These are phyloP conservation scores for Ajuga reptans DNA, from an alignment of 305 asterid species.

Conservation along the genomic window DNA sequence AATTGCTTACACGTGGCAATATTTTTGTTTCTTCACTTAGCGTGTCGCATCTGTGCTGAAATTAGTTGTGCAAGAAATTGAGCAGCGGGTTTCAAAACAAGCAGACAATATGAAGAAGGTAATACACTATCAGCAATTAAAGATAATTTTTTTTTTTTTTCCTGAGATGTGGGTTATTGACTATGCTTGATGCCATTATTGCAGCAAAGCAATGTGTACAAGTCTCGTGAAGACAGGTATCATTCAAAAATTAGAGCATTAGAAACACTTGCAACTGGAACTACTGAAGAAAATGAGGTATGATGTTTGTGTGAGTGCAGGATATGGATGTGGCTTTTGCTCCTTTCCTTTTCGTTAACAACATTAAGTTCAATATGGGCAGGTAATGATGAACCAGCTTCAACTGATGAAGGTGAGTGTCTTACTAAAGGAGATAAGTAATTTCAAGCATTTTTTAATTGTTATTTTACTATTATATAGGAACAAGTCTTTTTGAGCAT, in stretches of 20 bases:
- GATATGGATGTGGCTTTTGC: constrained; percentile 9
- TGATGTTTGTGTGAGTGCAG: constrained; percentile 8
- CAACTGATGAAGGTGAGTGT: constrained; percentile 65
- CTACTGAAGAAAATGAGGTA: constrained; percentile 78
- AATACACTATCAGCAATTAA: constrained; percentile 19
- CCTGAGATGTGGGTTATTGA: constrained; percentile 12
- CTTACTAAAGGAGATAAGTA: constrained; percentile 15
- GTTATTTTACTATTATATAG: neutral
- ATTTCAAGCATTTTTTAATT: neutral
- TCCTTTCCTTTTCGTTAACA: constrained; percentile 5
- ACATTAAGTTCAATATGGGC: constrained; percentile 24
- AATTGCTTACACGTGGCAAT: constrained; percentile 20
- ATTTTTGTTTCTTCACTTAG: constrained; percentile 31
- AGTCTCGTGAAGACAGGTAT: constrained; percentile 69
- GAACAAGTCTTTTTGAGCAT: neutral
- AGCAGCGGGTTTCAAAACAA: constrained; percentile 60
- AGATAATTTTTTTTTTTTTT: neutral
- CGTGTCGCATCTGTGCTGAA: constrained; percentile 68
- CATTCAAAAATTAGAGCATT: constrained; percentile 55
- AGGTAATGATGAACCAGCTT: constrained; percentile 66
- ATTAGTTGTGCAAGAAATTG: constrained; percentile 71
- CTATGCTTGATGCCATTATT: constrained; percentile 18
- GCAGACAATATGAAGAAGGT: constrained; percentile 64
- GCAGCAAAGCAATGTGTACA: constrained; percentile 72
- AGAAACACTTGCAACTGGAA: constrained; percentile 70